phyloP scores from a whole-genome alignment of 192 early-diverging fungal species.

The Rhizoclosmatium globosum region DNA sequence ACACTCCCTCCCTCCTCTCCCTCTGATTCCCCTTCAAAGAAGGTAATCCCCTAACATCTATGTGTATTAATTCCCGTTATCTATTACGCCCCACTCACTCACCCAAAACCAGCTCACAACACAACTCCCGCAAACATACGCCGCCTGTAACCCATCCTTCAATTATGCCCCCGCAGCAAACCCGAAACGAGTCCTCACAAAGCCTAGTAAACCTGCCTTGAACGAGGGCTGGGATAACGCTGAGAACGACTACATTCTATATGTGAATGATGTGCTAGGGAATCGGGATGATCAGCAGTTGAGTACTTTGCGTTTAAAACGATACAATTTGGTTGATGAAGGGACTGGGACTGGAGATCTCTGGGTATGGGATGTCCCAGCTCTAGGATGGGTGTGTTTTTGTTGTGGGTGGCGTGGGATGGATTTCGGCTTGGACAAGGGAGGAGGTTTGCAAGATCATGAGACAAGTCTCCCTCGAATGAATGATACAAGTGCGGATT shows the following conservation, averaged over 20 bases:
- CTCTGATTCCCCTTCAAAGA: no score
- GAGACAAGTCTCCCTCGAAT: background rate
- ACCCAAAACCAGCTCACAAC: constrained; percentile 3
- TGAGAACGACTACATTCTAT: constrained; percentile 95
- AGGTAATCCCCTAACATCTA: no score
- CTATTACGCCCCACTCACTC: no score
- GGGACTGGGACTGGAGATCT: background rate
- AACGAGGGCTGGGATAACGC: constrained; percentile 97
- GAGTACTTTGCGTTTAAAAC: background rate
- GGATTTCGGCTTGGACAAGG: background rate
- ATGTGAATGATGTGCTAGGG: constrained; percentile 98
- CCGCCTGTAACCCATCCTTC: constrained; percentile 82
- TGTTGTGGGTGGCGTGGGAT: background rate
- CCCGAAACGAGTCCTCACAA: constrained; percentile 91
- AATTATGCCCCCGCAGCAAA: constrained; percentile 78
- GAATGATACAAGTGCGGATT: no score
- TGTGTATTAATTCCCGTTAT: no score
- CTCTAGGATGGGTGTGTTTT: no score
- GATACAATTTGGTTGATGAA: background rate
- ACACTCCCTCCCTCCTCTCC: no score
- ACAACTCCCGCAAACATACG: constrained; percentile 75
- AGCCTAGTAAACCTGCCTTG: constrained; percentile 87
- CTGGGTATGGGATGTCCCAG: background rate
- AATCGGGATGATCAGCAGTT: constrained; percentile 86
- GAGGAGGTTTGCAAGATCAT: background rate